Evolutionary conservation across 129 eudicot species (phyloP).

Genomic region (Centrapalus pauciflorus): DNA sequence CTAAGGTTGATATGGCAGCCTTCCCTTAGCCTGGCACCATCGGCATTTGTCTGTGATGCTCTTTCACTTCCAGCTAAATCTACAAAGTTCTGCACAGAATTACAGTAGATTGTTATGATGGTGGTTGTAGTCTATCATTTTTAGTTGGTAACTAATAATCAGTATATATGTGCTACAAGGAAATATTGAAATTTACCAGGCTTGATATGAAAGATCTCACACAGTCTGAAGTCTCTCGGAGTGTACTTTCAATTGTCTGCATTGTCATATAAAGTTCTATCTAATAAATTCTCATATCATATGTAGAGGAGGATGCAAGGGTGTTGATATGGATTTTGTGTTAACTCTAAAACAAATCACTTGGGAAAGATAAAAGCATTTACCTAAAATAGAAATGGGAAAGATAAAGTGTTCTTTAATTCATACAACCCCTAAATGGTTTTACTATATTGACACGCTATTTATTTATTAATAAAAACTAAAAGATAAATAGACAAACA

Average conservation of each 20-base stretch:
- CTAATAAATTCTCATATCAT: neutral
- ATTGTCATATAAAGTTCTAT: conserved; percentile 4
- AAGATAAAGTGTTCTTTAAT: too few relatives aligned
- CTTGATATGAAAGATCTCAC: conserved; percentile 89
- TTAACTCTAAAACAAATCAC: too few relatives aligned
- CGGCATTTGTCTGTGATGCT: conserved; percentile 83
- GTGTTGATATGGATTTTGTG: too few relatives aligned
- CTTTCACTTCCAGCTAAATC: conserved; percentile 98
- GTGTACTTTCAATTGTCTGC: conserved; percentile 98
- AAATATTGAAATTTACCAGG: conserved; percentile 51
- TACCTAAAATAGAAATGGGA: too few relatives aligned
- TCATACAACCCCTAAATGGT: too few relatives aligned
- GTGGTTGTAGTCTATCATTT: neutral
- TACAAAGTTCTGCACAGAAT: conserved; percentile 72
- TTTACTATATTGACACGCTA: too few relatives aligned
- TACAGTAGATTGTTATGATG: neutral
- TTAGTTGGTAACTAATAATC: neutral
- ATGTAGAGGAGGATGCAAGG: too few relatives aligned
- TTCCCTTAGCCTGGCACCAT: conserved; percentile 90
- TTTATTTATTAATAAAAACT: too few relatives aligned
- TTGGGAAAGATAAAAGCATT: too few relatives aligned
- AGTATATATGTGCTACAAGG: neutral
- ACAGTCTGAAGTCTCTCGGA: conserved; percentile 82
- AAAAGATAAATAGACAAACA: too few relatives aligned
- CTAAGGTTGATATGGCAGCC: conserved; percentile 95